Evolutionary conservation across 768 basidiomycete species (phyloP), one percentile per base, ranked within the genome.

Genomic region (Auriculariales sp.): DNA sequence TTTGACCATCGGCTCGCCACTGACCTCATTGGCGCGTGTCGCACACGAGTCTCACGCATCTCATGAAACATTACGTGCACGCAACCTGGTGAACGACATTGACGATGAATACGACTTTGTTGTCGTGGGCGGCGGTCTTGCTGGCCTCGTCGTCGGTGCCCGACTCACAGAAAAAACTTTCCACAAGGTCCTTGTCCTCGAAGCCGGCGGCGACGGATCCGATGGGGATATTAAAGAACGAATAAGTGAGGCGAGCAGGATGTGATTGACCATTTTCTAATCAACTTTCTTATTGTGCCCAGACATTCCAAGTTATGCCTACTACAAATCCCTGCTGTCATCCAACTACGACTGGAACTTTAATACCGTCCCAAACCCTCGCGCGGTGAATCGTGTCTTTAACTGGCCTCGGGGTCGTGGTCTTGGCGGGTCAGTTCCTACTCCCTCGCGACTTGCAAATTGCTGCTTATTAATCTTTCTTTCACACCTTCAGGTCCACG

Each of bases 341-440:
- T 61, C 70, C 1, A 53, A 65, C 14, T 74, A 77, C 60, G 76
- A 81, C 60, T 82, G 77, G 74, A 61, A 66, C n/a, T 78, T 74
- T 64, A 61, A 61, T 34, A 76, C 76, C 15, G 65, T 66, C 4
- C 59, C 71, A 1, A 79, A 82, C 58, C 46, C 67, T 0, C 63
- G 68, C 50, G 66, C 70, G 19, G 61, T 59, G 27, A 68, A 69
- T 48, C 69, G 77, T 28, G 57, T 54, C 0, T 52, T 79, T 33
- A 50, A 64, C 3, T 81, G 80, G 75, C 75, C 81, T 4, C 69
- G 77, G 28, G 83, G 83, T 28, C 79, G 76, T 61, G 74, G 78
- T 46, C 68, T 86, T 25, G 82, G 83, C 48, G 82, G 83, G 4
- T 80, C 76, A 0, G n/a, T n/a, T n/a, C n/a, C n/a, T n/a, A n/a